A percentile compares a stretch with the other conserved stretches of the same genome.
Conservation (phyloP, 2,329 filamentous ascomycete species). For the Aspergillus pseudotamarii region DNA sequence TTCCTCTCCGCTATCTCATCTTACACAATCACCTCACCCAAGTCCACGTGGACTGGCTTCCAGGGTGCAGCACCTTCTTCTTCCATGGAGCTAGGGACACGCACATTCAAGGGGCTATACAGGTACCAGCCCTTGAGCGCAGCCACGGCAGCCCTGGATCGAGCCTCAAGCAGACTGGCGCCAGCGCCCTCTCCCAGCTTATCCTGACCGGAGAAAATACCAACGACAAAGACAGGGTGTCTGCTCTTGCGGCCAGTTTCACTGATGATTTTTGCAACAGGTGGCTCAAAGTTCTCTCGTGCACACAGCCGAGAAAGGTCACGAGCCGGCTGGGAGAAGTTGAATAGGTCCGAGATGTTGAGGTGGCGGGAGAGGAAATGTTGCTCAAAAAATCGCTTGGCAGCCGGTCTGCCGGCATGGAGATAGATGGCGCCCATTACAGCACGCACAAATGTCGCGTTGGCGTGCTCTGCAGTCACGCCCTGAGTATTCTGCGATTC, state of each 20-base stretch:
- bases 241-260: constrained; percentile 86
- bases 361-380: constrained; percentile 83
- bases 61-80: constrained; percentile 63
- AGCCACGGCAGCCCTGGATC: constrained; percentile 77
- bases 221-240: constrained; percentile 89
- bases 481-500: constrained; percentile 29
- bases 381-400: constrained; percentile 78
- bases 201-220: constrained; percentile 87
- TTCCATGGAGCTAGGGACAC: constrained; percentile 71
- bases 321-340: constrained; percentile 79
- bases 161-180: constrained; percentile 74
- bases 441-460: constrained; percentile 77
- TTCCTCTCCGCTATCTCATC: constrained; percentile 19
- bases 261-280: constrained; percentile 81
- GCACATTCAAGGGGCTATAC: constrained; percentile 74
- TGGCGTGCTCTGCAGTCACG: constrained; percentile 61
- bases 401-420: constrained; percentile 76
- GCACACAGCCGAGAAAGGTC: constrained; percentile 83
- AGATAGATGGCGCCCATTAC: constrained; percentile 83
- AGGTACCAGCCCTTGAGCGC: constrained; percentile 95
- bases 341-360: constrained; percentile 75
- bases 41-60: constrained; percentile 70
- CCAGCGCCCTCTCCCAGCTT: constrained; percentile 91
- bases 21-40: constrained; percentile 68
- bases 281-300: constrained; percentile 84